Evolutionary conservation across 106 monocot genomes (phyloP), one percentile per base, ranked within the genome.

Genomic region (Apostasia shenzhenica): DNA sequence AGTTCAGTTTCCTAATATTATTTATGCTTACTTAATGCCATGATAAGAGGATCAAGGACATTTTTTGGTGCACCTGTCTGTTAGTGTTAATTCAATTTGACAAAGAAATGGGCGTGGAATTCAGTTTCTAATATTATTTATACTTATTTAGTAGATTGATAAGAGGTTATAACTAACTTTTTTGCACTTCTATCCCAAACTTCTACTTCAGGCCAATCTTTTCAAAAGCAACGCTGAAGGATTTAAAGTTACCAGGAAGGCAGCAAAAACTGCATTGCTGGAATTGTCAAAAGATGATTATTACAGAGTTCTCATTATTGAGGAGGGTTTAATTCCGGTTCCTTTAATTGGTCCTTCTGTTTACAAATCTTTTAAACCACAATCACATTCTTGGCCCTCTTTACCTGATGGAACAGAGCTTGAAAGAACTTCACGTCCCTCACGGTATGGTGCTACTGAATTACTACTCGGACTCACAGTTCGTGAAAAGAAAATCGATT

Each of bases 381-480:
- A 63, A 52, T 67, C 85, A 54, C 68, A 85, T 79, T 94, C 82
- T 52, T 90, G 94, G 90, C 94, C 94, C 37, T 87, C 90, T 56
- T 81, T 94, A 71, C 90, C 94, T 43, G 94, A 87, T 82, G 94
- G 94, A 10, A 83, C 81, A 45, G 79, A 87, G 76, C 67, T 94
- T 59, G 64, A 85, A 60, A 67, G 66, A 10, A 82, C 7, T 73
- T 71, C 80, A 54, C 70, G 67, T 2, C 84, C 84, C 50, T 90
- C 94, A 77, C 87, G 79, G 77, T 94, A 80, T 66, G 94, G 94
- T 78, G 94, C 94, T 58, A 76, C 90, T 55, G 94, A 94, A 66
- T 75, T 94, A 42, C 84, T 94, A 59, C 67, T 94, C 62, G 94
- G 94, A 59, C 63, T 94, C 55, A 89, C 77, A 75, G 13, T 80